Evolutionary conservation across 2,329 filamentous ascomycete species (phyloP), one percentile per base, ranked within the genome.

Genomic region (Diplocarpon rosae): DNA sequence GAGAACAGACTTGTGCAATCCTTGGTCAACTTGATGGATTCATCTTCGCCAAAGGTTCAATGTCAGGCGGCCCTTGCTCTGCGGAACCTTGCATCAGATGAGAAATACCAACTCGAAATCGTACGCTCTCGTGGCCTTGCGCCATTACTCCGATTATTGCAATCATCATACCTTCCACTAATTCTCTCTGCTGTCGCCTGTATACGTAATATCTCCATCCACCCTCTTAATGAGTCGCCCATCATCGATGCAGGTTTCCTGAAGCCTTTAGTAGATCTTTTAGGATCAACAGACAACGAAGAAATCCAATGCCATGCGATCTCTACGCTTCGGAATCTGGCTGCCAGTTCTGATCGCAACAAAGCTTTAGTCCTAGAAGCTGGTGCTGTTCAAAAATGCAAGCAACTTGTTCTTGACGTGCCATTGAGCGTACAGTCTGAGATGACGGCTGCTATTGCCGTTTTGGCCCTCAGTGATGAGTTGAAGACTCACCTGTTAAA

Each of bases 241-340:
- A 98, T 98, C 53, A 98, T 98, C 59, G 92, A 98, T 60, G 90
- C 90, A 33, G 92, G 90, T 47, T 98, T 98, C 65, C 67, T 98
- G 48, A 89, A 88, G 62, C 92, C 92, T 0, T 68, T 98, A 44
- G 92, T 98, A 17, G 89, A 96, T 54, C 74, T 98, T 1, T 75
- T 98, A 7, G 90, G 92, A 41, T 93, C 88, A 9, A 95, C 89
- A 0, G 90, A 96, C 57, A 95, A 95, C 61, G 92, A 98, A 65
- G 92, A 98, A 63, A 98, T 98, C 41, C 92, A 98, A 63, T 98
- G 92, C 62, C 92, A 98, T 61, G 92, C 92, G 46, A 98, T 98
- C 53, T 96, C 92, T 5, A 98, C 92, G 0, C 74, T 98, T 39
- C 80, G 92, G 52, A 98, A 98, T 59, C 73, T 98, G 47, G 92